Evolutionary conservation across 352 stramenopile species (phyloP), one percentile per base, ranked within the genome.

Genomic region (Pythium monospermum): DNA sequence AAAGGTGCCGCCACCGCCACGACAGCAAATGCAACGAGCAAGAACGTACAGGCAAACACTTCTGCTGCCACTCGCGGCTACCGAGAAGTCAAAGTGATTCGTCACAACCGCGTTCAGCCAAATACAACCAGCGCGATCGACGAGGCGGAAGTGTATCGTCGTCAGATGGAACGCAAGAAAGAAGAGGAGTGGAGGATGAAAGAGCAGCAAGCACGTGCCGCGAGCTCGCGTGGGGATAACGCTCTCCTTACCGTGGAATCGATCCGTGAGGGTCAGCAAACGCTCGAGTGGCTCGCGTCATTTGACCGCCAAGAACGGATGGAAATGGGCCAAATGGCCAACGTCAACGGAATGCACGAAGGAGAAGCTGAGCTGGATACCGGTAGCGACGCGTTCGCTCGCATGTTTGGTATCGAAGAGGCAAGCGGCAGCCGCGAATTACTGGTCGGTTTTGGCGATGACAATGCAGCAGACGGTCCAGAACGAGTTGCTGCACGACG

Each of bases 271-370:
- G 76, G 71, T 6, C 55, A 70, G 31, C 57, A 74, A 22, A 71
- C 67, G 2, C 41, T 91, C 23, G 57, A 81, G 36, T 87, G 75
- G 75, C 56, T 91, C 3, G 51, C 64, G 6, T 39, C 71, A 8
- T 48, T 85, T n/a, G 69, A n/a, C n/a, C n/a, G n/a, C n/a, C n/a
- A n/a, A n/a, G n/a, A n/a, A n/a, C n/a, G n/a, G n/a, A n/a, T n/a
- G n/a, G n/a, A n/a, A n/a, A n/a, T n/a, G n/a, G n/a, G n/a, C n/a
- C n/a, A n/a, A n/a, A n/a, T n/a, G n/a, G n/a, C n/a, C n/a, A n/a
- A n/a, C n/a, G n/a, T n/a, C n/a, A n/a, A n/a, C n/a, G n/a, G n/a
- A n/a, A n/a, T n/a, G n/a, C n/a, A n/a, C n/a, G n/a, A n/a, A n/a
- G n/a, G n/a, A n/a, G n/a, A n/a, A n/a, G n/a, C n/a, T n/a, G n/a